phyloP scores from a whole-genome alignment of 257 asterid genomes.

The Plectranthus barbatus region DNA sequence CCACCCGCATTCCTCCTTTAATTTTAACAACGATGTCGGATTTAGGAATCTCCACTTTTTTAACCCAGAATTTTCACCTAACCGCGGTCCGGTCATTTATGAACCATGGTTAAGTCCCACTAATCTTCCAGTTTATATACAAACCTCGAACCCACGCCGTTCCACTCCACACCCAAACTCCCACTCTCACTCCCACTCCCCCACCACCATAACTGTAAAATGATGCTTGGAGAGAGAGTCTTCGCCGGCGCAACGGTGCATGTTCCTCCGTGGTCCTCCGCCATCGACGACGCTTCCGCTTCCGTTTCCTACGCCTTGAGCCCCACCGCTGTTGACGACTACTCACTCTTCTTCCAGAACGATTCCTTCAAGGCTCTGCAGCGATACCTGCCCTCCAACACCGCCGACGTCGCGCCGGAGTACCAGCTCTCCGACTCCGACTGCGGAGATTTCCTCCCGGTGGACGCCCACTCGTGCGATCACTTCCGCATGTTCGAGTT shows the following conservation, averaged over 20 bases:
- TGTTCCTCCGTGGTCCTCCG: slow-evolving; percentile 51
- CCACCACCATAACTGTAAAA: not conserved
- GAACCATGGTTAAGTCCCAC: slow-evolving; percentile 46
- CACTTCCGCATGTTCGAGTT: slow-evolving; percentile 80
- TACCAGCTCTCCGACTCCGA: slow-evolving; percentile 24
- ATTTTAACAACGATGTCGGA: not conserved
- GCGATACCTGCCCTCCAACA: slow-evolving; percentile 51
- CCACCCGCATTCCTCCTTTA: slow-evolving; percentile 2
- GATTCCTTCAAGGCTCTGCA: slow-evolving; percentile 34
- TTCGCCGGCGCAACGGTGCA: slow-evolving; percentile 24
- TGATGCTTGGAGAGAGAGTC: slow-evolving; percentile 49
- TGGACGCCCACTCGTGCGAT: slow-evolving; percentile 73
- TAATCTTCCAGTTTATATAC: slow-evolving; percentile 48
- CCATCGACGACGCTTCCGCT: slow-evolving; percentile 24
- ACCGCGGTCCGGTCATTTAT: slow-evolving; percentile 19
- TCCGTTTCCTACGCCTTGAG: slow-evolving; percentile 20
- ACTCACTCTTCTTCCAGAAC: slow-evolving; percentile 23
- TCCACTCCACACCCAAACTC: not conserved
- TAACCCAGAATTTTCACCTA: slow-evolving; percentile 29
- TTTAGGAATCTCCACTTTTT: slow-evolving; percentile 6
- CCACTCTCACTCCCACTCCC: no score
- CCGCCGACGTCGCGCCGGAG: slow-evolving; percentile 21
- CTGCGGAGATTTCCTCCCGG: slow-evolving; percentile 37
- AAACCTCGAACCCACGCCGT: slow-evolving; percentile 2
- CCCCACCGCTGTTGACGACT: slow-evolving; percentile 41